Evolutionary conservation across 1,139 yeast genomes (phyloP).

Genomic region (Kodamaea sp.): DNA sequence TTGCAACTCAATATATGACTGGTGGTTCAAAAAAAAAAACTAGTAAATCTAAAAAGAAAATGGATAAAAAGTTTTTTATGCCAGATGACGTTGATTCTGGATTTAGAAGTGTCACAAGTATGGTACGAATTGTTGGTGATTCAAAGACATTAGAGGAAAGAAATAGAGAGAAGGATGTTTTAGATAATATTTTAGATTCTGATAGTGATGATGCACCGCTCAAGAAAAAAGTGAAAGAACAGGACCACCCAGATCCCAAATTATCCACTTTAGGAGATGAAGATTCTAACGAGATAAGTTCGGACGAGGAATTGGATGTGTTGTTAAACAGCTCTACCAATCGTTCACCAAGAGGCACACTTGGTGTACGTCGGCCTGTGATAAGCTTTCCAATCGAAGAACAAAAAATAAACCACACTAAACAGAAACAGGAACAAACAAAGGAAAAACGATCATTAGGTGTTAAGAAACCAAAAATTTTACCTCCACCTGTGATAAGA

Average conservation of each 20-base stretch:
- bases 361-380: neutral
- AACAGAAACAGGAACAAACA: neutral
- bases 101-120: conserved; percentile 53
- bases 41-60: conserved; percentile 22
- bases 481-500: neutral
- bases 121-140: conserved; percentile 36
- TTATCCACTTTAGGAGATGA: too few species aligned
- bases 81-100: conserved; percentile 78
- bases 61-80: conserved; percentile 55
- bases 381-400: conserved; percentile 2
- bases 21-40: conserved; percentile 15
- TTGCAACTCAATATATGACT: conserved; percentile 52
- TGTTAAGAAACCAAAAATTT: conserved; percentile 3
- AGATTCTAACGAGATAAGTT: conserved; percentile 5
- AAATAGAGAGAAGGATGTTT: conserved; percentile 13
- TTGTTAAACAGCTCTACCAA: neutral
- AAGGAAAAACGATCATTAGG: conserved; percentile 5
- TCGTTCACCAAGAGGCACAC: neutral
- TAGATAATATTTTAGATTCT: conserved; percentile 24
- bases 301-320: conserved; percentile 8
- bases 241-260: neutral
- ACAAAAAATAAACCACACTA: neutral
- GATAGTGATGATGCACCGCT: conserved; percentile 16
- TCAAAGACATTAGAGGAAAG: conserved; percentile 14
- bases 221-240: conserved; percentile 1